Base-by-base conservation (phyloP, 345 rosid species). In the Turnera subulata region DNA sequence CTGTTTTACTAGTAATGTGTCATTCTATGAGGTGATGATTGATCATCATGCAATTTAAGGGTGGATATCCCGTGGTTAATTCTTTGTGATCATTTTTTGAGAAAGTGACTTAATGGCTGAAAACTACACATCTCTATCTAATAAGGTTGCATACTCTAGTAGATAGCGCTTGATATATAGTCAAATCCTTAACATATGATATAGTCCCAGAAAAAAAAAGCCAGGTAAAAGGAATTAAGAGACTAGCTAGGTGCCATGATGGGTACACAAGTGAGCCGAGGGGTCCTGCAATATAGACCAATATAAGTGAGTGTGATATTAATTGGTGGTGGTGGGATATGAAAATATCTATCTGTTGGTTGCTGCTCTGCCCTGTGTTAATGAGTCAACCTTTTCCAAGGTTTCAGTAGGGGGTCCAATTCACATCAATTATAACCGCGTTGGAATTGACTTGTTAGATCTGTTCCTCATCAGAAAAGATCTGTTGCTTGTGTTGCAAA, bases 11-110 rank as follows among this genome's bases (percentile, higher is more conserved):
- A 58, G 56, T 23, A 65, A 72, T 26, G 32, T 70, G 62, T 61
- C 54, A 22, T 55, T 67, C 44, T 62, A 65, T 73, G 77, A 79
- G 69, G 64, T 60, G 66, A 79, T 77, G 79, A 78, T 76, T 79
- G 78, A 63, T 61, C 69, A 81, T 79, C 63, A 77, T 77, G 61
- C 55, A 50, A 61, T 65, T 65, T 58, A 11, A 45, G 73, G 73
- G 78, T 68, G 74, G 75, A 61, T 55, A 66, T 67, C 53, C 50
- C 51, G 44, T 51, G 64, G 39, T 39, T 44, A 65, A 68, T 46
- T 54, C 54, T 65, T n/a, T 33, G 42, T 67, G 5, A 57, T 68
- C 46, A 62, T 23, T 15, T 44, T 40, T 8, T 37, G n/a, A 46
- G 44, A 6, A 35, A 53, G 17, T 19, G 26, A 51, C 23, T 47